Base-by-base conservation (phyloP, 2,329 filamentous ascomycete species). In the Talaromyces sp. region DNA sequence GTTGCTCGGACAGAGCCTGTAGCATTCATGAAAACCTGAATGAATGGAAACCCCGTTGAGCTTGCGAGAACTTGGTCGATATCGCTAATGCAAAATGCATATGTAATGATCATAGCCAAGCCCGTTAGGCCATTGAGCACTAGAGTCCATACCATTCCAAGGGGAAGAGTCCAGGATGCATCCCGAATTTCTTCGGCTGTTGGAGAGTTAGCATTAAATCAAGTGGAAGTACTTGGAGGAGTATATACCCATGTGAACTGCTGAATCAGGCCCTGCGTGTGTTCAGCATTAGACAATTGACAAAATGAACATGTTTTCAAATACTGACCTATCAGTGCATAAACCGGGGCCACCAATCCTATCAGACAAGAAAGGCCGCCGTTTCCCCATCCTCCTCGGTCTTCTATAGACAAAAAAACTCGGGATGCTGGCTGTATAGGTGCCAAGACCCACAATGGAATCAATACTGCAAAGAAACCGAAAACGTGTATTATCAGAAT, bases 31-130 rank as follows among this genome's bases (percentile, higher is more conserved):
- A 86, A 86, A 22, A 86, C 78, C 56, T 84, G 77, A 66, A 88
- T 86, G 64, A 85, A 85, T 0, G 85, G 84, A 57, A 82, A 85
- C 0, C 78, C 79, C 0, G 83, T 83, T 0, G 76, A 75, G 0
- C 77, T 78, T 0, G 71, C 69, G 2, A 83, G 68, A 0, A 81
- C 76, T 0, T 67, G 69, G 9, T 80, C 74, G 13, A 83, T 71
- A 59, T 85, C 77, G 2, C 77, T 78, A n/a, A 85, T 72, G 30
- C 80, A 83, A 65, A 85, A 87, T 13, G 83, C 76, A 39, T 84
- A 73, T 0, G 82, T 81, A 17, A 85, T 75, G 13, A 85, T 66
- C 76, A 85, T 83, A 19, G 79, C 75, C 53, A 85, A 82, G 0
- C 84, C 84, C 0, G 84, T 71, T 0, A 76, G 67, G 2, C 80